These are phyloP conservation scores for Sparassis latifolia DNA, from an alignment of 1,284 basidiomycete genomes.

Conservation along the genomic window DNA sequence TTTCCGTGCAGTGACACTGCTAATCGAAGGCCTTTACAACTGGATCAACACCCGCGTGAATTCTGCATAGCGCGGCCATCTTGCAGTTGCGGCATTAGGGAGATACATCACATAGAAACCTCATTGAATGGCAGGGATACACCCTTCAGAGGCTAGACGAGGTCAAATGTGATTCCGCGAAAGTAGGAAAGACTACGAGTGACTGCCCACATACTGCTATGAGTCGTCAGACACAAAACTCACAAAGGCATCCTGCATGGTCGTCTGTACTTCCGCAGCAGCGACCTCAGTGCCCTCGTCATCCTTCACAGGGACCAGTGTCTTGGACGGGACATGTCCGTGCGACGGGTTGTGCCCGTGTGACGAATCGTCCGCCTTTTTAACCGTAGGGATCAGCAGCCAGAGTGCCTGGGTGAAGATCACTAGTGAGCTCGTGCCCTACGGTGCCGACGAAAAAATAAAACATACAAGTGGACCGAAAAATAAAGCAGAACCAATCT, in stretches of 20 bases:
- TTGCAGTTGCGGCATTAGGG: too few species aligned
- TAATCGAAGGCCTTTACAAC: too few species aligned
- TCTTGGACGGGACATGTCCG: background rate
- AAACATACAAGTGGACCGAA: slow-evolving; percentile 24
- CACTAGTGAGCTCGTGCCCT: background rate
- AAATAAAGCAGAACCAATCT: slow-evolving; percentile 26
- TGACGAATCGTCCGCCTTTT: background rate
- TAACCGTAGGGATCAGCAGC: slow-evolving; percentile 9
- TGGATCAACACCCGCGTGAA: too few species aligned
- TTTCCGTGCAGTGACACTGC: too few species aligned
- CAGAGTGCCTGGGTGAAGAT: slow-evolving; percentile 5
- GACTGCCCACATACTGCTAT: background rate
- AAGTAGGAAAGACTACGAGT: slow-evolving; percentile 6
- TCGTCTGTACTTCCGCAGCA: slow-evolving; percentile 27
- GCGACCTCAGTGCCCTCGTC: slow-evolving; percentile 27
- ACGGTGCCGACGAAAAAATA: background rate
- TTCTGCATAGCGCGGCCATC: too few species aligned
- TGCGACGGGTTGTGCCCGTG: slow-evolving; percentile 7
- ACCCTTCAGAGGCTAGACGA: background rate
- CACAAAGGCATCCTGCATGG: slow-evolving; percentile 25
- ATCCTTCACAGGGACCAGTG: slow-evolving; percentile 16
- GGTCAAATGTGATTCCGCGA: background rate
- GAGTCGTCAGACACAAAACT: slow-evolving; percentile 8
- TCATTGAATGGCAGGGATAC: too few species aligned
- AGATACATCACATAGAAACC: too few species aligned